A percentile compares a stretch with the other conserved stretches of the same genome.
phyloP scores from a whole-genome alignment of 2,329 filamentous ascomycete species.

The Bimuria novae-zelandiae region DNA sequence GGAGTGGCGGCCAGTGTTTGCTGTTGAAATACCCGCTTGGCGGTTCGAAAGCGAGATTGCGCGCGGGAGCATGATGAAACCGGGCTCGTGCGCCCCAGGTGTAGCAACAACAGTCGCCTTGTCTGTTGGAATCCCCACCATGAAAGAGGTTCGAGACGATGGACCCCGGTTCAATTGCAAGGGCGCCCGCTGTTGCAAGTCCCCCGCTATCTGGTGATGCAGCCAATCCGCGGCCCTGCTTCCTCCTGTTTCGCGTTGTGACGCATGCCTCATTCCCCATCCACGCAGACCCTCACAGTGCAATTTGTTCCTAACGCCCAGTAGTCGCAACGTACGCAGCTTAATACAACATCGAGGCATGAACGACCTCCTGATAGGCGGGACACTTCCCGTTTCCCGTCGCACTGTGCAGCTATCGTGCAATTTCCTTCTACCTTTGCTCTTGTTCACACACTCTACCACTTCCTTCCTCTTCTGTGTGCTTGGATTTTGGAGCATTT shows the following conservation, averaged over 20 bases:
- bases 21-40: slow-evolving; percentile 2
- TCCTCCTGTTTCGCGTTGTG: slow-evolving; percentile 15
- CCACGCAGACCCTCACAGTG: slow-evolving; percentile 30
- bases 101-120: slow-evolving; percentile 33
- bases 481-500: slow-evolving; percentile 17
- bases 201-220: slow-evolving; percentile 6
- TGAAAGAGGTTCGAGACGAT: slow-evolving; percentile 17
- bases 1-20: slow-evolving; percentile 11
- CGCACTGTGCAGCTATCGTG: slow-evolving; percentile 26
- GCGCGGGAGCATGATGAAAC: slow-evolving; percentile 24
- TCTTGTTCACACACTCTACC: slow-evolving; percentile 23
- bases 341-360: slow-evolving; percentile 32
- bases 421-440: slow-evolving; percentile 21
- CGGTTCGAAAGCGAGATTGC: slow-evolving; percentile 14
- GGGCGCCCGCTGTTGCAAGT: slow-evolving; percentile 33
- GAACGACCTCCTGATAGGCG: slow-evolving; percentile 30
- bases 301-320: slow-evolving; percentile 44
- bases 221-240: slow-evolving; percentile 32
- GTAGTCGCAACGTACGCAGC: slow-evolving; percentile 24
- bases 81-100: slow-evolving; percentile 28
- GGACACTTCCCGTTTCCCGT: slow-evolving; percentile 29
- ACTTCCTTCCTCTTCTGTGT: slow-evolving; percentile 21
- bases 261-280: slow-evolving; percentile 20
- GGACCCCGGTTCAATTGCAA: slow-evolving; percentile 26
- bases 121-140: slow-evolving; percentile 16